These are phyloP conservation scores for Aspergillus hortae DNA, from an alignment of 2,329 filamentous ascomycete genomes.

Conservation along the genomic window DNA sequence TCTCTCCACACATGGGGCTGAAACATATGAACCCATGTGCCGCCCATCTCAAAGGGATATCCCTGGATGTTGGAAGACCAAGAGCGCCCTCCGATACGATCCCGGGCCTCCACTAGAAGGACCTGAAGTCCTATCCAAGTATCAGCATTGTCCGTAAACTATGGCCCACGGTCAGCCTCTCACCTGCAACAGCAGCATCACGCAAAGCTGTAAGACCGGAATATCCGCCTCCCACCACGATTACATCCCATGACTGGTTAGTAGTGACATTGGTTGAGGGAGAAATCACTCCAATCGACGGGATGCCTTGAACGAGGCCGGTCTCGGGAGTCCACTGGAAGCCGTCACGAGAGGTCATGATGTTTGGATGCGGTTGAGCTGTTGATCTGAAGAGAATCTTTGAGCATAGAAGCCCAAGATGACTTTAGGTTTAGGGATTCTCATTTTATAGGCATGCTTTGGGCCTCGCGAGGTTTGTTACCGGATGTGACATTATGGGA, in stretches of 20 bases:
- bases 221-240: conserved; percentile 33
- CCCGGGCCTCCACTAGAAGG: conserved; percentile 46
- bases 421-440: too few species aligned
- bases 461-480: too few species aligned
- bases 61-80: conserved; percentile 46
- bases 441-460: too few species aligned
- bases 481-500: too few species aligned
- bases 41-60: conserved; percentile 49
- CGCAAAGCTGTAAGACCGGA: conserved; percentile 29
- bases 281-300: conserved; percentile 19
- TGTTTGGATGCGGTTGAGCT: too few species aligned
- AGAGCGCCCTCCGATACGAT: conserved; percentile 48
- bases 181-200: conserved; percentile 24
- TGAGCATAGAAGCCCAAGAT: too few species aligned
- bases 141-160: background rate
- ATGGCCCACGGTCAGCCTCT: background rate
- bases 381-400: too few species aligned
- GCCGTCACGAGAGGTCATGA: conserved; percentile 22
- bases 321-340: conserved; percentile 22
- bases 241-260: conserved; percentile 15
- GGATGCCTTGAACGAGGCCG: conserved; percentile 18
- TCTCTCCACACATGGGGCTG: conserved; percentile 46
- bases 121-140: conserved; percentile 31
- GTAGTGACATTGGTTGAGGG: conserved; percentile 15
- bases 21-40: conserved; percentile 49